Evolutionary conservation across 108 stramenopile genomes (phyloP), one percentile per base, ranked within the genome.

Genomic region (Pseudonitzschia pungens): DNA sequence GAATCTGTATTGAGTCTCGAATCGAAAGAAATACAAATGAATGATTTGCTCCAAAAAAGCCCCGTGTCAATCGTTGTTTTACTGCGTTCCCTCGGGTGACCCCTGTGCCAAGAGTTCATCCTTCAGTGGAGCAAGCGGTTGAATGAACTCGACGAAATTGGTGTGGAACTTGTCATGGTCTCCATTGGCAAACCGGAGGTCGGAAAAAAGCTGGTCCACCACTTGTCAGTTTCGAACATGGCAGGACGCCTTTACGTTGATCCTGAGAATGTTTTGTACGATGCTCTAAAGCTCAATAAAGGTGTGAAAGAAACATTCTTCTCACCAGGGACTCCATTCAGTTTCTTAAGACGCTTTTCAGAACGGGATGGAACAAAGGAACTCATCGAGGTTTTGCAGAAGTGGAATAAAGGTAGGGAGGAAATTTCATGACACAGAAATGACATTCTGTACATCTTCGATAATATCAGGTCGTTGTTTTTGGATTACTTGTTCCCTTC

Each of bases 91-190:
- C 81, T 92, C 56, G 91, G 91, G 51, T 92, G 91, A 92, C 91
- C 91, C 68, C 79, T 92, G 58, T 92, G 91, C 74, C 91, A 92
- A 82, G 91, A 92, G 86, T 82, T 79, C 70, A 86, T 92, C 56
- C 75, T 89, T 31, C 88, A 92, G 72, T 92, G 86, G 74, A 79
- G 78, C 27, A 67, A 77, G 41, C 62, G 69, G 45, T 74, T 79
- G 73, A 58, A 78, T 31, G 80, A 89, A 73, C 87, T 89, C 70
- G 72, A 84, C 65, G 79, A 63, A 33, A 5, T 16, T 5, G 72
- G 70, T 28, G 71, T 89, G 24, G 36, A 80, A 1, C 72, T 89
- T 9, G 75, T 85, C 8, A 67, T 89, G 55, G 69, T 92, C 20
- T 86, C 86, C 5, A 89, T 92, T 50, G 91, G 91, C 7, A 85